Conservation (phyloP, 805 yeast species). For the Danielia oregonensis region DNA sequence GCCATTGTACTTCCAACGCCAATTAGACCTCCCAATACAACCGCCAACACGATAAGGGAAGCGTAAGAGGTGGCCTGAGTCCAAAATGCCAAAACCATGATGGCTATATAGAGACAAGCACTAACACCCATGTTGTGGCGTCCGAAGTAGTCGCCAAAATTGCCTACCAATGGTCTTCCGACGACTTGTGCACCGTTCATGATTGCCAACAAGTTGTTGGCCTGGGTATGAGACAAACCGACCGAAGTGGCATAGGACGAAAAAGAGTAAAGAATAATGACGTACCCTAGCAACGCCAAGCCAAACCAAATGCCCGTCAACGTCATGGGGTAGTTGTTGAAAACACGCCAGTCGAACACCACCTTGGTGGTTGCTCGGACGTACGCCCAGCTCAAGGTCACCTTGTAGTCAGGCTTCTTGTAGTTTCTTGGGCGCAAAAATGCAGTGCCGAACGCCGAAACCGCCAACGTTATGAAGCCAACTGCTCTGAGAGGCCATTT, state of each 20-base stretch:
- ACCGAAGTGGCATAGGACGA: conserved; percentile 36
- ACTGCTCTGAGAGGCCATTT: conserved; percentile 43
- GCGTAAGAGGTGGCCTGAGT: conserved; percentile 32
- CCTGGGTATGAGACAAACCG: conserved; percentile 41
- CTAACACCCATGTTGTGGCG: conserved; percentile 33
- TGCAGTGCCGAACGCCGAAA: conserved; percentile 33
- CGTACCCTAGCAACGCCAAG: conserved; percentile 35
- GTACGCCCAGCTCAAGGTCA: conserved; percentile 19
- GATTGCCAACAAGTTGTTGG: conserved; percentile 30
- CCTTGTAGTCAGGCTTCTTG: conserved; percentile 21
- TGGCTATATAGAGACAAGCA: conserved; percentile 20
- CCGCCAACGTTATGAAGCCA: conserved; percentile 30
- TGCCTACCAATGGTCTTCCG: conserved; percentile 50
- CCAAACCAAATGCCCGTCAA: conserved; percentile 33
- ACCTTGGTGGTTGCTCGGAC: conserved; percentile 21
- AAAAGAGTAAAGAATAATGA: conserved; percentile 32
- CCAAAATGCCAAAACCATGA: conserved; percentile 36
- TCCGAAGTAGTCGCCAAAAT: conserved; percentile 45
- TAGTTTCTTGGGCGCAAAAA: conserved; percentile 45
- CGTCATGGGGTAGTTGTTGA: conserved; percentile 21
- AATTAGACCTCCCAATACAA: conserved; percentile 26
- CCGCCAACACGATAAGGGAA: conserved; percentile 26
- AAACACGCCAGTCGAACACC: conserved; percentile 33
- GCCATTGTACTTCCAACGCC: conserved; percentile 27
- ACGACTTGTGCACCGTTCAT: conserved; percentile 42